A percentile compares a stretch with the other conserved stretches of the same genome.
Evolutionary conservation across 129 eudicot genomes (phyloP).

Genomic region (sunflower (Helianthus annuus)): HanXRQr2.0-SUNRISE NC_035433.2:58146577-58147076

Average conservation of each 20-base stretch:
- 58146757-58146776: background rate
- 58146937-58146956: slow-evolving; percentile 31
- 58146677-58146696: slow-evolving; percentile 40
- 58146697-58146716: slow-evolving; percentile 57
- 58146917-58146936: background rate
- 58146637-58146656: slow-evolving; percentile 37
- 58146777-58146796: slow-evolving; percentile 34
- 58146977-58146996: slow-evolving; percentile 33
- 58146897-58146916: slow-evolving; percentile 31
- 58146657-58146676: slow-evolving; percentile 39
- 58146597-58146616: slow-evolving; percentile 8
- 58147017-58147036: slow-evolving; percentile 37
- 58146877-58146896: slow-evolving; percentile 22
- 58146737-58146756: slow-evolving; percentile 43
- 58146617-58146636: slow-evolving; percentile 21
- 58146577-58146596: slow-evolving; percentile 22
- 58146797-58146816: slow-evolving; percentile 33
- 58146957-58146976: slow-evolving; percentile 28
- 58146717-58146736: slow-evolving; percentile 52
- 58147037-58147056: slow-evolving; percentile 35
- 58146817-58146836: slow-evolving; percentile 29
- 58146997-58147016: slow-evolving; percentile 20
- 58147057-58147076: slow-evolving; percentile 11
- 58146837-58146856: slow-evolving; percentile 47
- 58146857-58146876: slow-evolving; percentile 23